phyloP scores from a whole-genome alignment of 2,329 filamentous ascomycete genomes.

The Paraphoma chrysanthemicola region DNA sequence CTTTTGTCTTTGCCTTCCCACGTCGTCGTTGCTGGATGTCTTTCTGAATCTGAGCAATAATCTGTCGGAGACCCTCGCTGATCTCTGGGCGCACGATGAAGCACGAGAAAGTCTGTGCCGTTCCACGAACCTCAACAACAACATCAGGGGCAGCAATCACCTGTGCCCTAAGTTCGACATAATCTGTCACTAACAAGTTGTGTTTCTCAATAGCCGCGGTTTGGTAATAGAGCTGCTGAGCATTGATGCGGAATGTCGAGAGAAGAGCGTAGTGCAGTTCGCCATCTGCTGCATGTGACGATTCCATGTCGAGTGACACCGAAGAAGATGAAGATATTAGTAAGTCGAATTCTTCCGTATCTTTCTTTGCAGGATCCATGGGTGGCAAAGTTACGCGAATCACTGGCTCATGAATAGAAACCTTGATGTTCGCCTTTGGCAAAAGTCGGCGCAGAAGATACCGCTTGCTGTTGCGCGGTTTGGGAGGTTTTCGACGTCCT shows the following conservation, averaged over 20 bases:
- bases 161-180: constrained; percentile 84
- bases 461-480: constrained; percentile 50
- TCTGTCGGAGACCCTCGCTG: constrained; percentile 88
- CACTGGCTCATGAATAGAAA: constrained; percentile 96
- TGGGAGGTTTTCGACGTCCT: constrained; percentile 29
- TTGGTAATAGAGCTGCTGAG: constrained; percentile 93
- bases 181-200: constrained; percentile 86
- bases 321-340: constrained; percentile 96
- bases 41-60: constrained; percentile 79
- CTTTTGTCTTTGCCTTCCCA: constrained; percentile 49
- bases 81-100: constrained; percentile 93
- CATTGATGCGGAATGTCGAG: constrained; percentile 81
- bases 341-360: constrained; percentile 86
- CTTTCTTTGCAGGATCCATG: constrained; percentile 63
- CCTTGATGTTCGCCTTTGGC: constrained; percentile 92
- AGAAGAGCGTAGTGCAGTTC: constrained; percentile 87
- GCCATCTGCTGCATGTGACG: constrained; percentile 86
- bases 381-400: constrained; percentile 87
- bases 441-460: constrained; percentile 86
- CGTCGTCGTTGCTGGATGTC: constrained; percentile 40
- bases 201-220: constrained; percentile 82
- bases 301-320: constrained; percentile 90
- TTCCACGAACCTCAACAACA: constrained; percentile 79
- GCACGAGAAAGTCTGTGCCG: constrained; percentile 83
- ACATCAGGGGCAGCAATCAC: constrained; percentile 86